Evolutionary conservation across 306 rosid genomes (phyloP).

Genomic region (Ziziphus jujuba): DNA sequence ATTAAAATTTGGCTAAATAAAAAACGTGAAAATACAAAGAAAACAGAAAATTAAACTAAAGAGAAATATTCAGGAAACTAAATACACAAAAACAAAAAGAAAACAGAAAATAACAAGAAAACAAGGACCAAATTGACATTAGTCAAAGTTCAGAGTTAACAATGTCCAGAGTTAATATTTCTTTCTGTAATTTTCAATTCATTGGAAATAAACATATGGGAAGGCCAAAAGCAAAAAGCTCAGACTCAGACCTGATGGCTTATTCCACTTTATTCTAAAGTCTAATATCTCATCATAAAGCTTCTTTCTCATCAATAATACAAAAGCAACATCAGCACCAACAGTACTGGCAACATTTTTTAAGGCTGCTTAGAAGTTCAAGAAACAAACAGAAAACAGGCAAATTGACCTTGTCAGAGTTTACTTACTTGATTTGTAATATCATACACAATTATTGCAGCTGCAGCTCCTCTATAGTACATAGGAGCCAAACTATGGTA

Average conservation of each 20-base stretch:
- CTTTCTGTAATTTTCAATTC: neutral
- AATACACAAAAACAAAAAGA: too few relatives aligned
- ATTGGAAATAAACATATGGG: neutral
- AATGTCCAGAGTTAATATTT: neutral
- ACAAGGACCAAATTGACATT: too few relatives aligned
- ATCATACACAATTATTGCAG: conserved; percentile 63
- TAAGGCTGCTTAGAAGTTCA: neutral
- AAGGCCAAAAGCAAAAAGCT: neutral
- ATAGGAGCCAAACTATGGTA: conserved; percentile 67
- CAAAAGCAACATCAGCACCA: neutral
- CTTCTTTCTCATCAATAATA: neutral
- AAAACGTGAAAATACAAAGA: too few relatives aligned
- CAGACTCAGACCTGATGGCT: conserved; percentile 8
- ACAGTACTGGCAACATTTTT: neutral
- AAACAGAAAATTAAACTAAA: too few relatives aligned
- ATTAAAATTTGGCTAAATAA: too few relatives aligned
- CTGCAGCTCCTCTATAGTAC: conserved; percentile 68
- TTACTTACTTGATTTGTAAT: conserved; percentile 55
- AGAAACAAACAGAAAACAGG: neutral
- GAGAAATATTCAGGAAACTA: too few relatives aligned
- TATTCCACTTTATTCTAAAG: neutral
- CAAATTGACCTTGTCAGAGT: neutral
- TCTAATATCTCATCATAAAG: neutral
- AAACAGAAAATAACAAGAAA: too few relatives aligned
- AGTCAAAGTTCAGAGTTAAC: too few relatives aligned